Base-by-base conservation (phyloP, 768 basidiomycete genomes). In the Boletellus ananiceps region DNA sequence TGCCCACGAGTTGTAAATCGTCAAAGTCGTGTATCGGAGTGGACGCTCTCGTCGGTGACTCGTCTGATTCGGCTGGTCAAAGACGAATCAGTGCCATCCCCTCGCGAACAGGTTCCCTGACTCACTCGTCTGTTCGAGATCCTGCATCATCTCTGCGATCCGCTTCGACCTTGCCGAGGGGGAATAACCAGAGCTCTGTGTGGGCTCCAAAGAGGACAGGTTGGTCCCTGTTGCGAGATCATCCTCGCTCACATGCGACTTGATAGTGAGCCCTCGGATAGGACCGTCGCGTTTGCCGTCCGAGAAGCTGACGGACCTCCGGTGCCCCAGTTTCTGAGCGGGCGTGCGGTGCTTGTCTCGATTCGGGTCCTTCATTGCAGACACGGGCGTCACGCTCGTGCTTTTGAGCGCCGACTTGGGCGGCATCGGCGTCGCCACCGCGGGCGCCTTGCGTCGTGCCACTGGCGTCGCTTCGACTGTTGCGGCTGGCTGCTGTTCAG, bases 271-370 rank as follows among this genome's bases (percentile, higher is more conserved):
- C 4, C 85, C 90, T 46, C 74, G 73, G 40, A 96, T 96, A n/a
- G 89, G 92, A 2, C 95, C 94, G 29, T 87, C 84, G 52, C 79
- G 79, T 63, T 84, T 87, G 5, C 96, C 96, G 63, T 99, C 96
- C 21, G 93, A 96, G 71, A 99, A 99, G 66, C 92, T 95, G 49
- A 99, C 95, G 37, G 88, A 92, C 34, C 92, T 78, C n/a, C 84
- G 80, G 57, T 84, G 81, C 12, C 69, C 68, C 14, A 68, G 55
- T 45, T 62, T 70, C 41, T 72, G 73, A 34, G 75, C 66, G n/a
- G 84, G 86, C 15, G 81, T 87, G 51, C 74, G 74, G 55, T 78
- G 69, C 43, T 69, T 71, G n/a, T 68, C 60, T 27, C 75, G 74
- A 58, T 62, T 75, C 18, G 74, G 65, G 58, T 78, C 75, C 59